Evolutionary conservation across 305 asterid species (phyloP).

Genomic region (Fraxinus velutina): DNA sequence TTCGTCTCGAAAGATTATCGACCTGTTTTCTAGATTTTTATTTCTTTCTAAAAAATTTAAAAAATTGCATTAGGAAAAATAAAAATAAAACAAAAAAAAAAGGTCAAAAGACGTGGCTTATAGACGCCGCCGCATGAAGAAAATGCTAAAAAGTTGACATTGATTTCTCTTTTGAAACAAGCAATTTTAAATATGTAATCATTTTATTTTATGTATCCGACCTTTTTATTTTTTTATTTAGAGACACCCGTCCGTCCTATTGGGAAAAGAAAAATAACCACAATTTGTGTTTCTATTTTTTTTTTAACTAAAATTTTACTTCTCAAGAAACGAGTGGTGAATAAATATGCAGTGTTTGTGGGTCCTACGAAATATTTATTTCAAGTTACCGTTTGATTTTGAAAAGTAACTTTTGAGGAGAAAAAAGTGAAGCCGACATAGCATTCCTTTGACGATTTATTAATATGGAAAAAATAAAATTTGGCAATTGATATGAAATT

Average conservation of each 20-base stretch:
- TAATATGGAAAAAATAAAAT: not conserved
- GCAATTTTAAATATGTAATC: not conserved
- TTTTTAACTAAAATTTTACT: too few relatives aligned
- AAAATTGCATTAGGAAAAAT: not conserved
- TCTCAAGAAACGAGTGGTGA: too few relatives aligned
- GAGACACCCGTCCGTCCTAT: too few relatives aligned
- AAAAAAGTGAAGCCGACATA: not conserved
- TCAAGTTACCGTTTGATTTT: too few relatives aligned
- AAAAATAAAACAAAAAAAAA: not conserved
- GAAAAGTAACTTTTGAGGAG: too few relatives aligned
- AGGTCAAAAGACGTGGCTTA: conserved; percentile 18
- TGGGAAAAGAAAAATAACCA: too few relatives aligned
- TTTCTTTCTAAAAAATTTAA: not conserved
- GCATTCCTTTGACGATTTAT: not conserved
- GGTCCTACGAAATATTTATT: not conserved
- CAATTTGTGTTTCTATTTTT: too few relatives aligned
- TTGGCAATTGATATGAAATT: not conserved
- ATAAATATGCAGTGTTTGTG: not conserved
- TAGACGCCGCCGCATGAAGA: conserved; percentile 9
- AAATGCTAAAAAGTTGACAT: not conserved
- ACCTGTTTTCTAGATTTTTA: not conserved
- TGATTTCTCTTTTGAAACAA: not conserved
- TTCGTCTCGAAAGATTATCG: not conserved
- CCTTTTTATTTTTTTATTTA: too few relatives aligned
- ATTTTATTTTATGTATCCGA: not conserved